These are phyloP conservation scores for Scheffersomyces lignosus DNA, from an alignment of 805 yeast species.

Conservation along the genomic window DNA sequence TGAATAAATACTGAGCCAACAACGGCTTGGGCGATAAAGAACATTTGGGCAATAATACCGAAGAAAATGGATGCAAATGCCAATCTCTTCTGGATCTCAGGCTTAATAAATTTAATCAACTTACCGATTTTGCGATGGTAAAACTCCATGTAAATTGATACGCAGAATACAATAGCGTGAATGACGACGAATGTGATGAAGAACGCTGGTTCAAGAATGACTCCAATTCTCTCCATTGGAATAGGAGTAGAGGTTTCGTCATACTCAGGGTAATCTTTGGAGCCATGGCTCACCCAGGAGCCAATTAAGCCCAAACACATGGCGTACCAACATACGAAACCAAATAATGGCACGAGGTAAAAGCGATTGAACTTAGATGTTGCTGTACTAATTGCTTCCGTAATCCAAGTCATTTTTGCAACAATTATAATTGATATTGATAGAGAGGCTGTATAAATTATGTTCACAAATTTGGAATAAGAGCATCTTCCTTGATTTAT, in stretches of 20 bases:
- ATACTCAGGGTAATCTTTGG: conserved; percentile 19
- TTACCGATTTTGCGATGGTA: conserved; percentile 30
- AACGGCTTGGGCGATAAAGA: conserved; percentile 20
- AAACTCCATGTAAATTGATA: conserved; percentile 25
- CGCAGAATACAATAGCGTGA: conserved; percentile 21
- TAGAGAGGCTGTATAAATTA: too few species aligned
- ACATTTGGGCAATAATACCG: conserved; percentile 23
- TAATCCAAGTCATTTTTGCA: too few species aligned
- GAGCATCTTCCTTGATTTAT: too few species aligned
- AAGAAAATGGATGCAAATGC: conserved; percentile 22
- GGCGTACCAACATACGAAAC: conserved; percentile 24
- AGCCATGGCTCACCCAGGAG: conserved; percentile 20
- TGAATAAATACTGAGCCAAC: conserved; percentile 17
- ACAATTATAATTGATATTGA: too few species aligned
- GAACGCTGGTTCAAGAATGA: conserved; percentile 22
- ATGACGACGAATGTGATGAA: conserved; percentile 19
- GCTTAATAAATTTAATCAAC: conserved; percentile 26
- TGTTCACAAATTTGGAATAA: too few species aligned
- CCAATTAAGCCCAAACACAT: conserved; percentile 21
- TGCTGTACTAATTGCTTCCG: too few species aligned
- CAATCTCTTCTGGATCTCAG: conserved; percentile 21
- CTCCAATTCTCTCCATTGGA: conserved; percentile 26
- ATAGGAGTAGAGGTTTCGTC: conserved; percentile 21
- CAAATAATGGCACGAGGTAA: conserved; percentile 24
- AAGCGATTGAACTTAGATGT: conserved; percentile 26